Evolutionary conservation across 2,329 filamentous ascomycete genomes (phyloP), one percentile per base, ranked within the genome.

Genomic region (Graphilbum fragrans): DNA sequence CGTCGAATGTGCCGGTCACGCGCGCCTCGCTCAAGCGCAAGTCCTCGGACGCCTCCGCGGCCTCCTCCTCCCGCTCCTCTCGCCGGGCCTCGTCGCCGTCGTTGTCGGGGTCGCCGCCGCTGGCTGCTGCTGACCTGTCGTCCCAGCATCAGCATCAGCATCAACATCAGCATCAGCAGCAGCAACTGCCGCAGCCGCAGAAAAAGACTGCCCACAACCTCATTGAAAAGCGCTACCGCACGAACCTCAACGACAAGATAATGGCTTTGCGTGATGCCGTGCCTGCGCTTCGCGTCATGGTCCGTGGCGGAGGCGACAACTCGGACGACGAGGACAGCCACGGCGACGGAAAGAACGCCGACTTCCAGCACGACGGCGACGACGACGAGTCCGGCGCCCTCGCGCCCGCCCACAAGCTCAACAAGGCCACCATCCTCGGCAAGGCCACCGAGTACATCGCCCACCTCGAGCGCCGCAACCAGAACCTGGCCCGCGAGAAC

Each of bases 121-220:
- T 7, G 23, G 7, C 23, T 27, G 7, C 7, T 12, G 23, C 23
- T 12, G 23, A 27, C 23, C 23, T 12, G 23, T 27, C 23, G 7
- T 27, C 7, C 23, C 23, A 12, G n/a, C n/a, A n/a, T n/a, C n/a
- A n/a, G n/a, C n/a, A n/a, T n/a, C n/a, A n/a, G n/a, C n/a, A n/a
- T n/a, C n/a, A n/a, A n/a, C n/a, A n/a, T n/a, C 48, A 16, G 27
- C 40, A 27, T 23, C 41, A 39, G 38, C 40, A 12, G n/a, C n/a
- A n/a, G 29, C 23, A 14, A 32, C 40, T 39, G 21, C 19, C 39
- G 19, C 31, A 43, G n/a, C 46, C 50, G 20, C 57, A 53, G 20
- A 87, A 86, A 64, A 88, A 87, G 65, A 82, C 82, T 25, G 81
- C 83, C 9, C 84, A 90, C 62, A 88, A 87, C 61, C 82, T 88